Percentiles rank a stretch among this genome's conserved stretches.
Evolutionary conservation across 371 early-diverging fungal species (phyloP).

Genomic region (Mortierella polycephala): DNA sequence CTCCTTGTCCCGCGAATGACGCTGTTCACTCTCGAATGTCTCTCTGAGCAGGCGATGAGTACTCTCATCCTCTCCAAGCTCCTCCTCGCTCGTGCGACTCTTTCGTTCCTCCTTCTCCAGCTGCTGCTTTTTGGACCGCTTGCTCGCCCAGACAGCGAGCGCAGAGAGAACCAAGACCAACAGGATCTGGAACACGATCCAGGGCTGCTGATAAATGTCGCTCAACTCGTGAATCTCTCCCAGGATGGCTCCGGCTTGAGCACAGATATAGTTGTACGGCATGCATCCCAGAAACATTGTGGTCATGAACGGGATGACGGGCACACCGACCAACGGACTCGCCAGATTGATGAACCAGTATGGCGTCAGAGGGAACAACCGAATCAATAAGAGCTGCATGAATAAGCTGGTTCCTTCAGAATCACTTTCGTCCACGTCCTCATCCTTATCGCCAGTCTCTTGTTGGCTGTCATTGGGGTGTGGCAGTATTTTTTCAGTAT

Average conservation of each 20-base stretch:
- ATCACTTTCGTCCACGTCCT: conserved; percentile 34
- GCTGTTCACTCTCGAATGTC: conserved; percentile 5
- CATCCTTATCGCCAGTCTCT: neutral
- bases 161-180: conserved; percentile 42
- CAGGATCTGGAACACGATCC: conserved; percentile 50
- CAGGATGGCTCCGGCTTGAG: conserved; percentile 55
- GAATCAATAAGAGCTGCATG: conserved; percentile 53
- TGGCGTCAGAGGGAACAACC: conserved; percentile 56
- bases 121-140: conserved; percentile 41
- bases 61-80: conserved; percentile 22
- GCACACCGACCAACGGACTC: conserved; percentile 54
- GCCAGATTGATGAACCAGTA: conserved; percentile 58
- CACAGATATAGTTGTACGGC: conserved; percentile 56
- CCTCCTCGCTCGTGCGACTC: conserved; percentile 30
- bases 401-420: conserved; percentile 48
- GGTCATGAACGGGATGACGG: conserved; percentile 52
- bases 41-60: conserved; percentile 27
- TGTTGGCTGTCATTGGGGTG: neutral
- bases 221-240: conserved; percentile 50
- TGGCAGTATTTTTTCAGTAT: neutral
- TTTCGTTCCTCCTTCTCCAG: conserved; percentile 29
- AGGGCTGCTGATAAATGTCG: conserved; percentile 55
- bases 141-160: conserved; percentile 32
- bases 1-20: neutral
- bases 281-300: conserved; percentile 56